Conservation (phyloP, 352 stramenopile genomes). For the Phytophthora lateralis region DNA sequence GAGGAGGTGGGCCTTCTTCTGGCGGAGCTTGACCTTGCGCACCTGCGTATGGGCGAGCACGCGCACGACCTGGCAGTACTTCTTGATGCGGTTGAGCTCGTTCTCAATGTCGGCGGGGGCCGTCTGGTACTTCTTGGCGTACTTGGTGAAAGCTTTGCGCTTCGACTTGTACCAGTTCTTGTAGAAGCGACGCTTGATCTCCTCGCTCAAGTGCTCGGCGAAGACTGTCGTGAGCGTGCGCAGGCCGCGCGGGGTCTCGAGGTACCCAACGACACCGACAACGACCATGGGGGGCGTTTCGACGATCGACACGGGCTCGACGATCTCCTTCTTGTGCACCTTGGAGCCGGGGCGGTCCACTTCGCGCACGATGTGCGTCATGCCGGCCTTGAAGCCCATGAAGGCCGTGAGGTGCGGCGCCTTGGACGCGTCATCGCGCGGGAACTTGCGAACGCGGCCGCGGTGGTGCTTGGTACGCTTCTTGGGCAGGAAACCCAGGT, state of each 20-base stretch:
- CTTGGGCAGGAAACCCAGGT: constrained; percentile 99
- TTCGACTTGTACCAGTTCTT: constrained; percentile 99
- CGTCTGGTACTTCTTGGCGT: constrained; percentile 99
- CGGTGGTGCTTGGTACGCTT: constrained; percentile 99
- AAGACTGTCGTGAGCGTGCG: constrained; percentile 99
- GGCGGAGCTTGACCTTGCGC: constrained; percentile 98
- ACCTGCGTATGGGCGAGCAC: constrained; percentile 99
- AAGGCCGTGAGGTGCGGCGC: constrained; percentile 99
- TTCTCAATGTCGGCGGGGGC: constrained; percentile 93
- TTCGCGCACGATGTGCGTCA: constrained; percentile 99
- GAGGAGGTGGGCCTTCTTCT: constrained; percentile 99
- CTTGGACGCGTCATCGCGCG: constrained; percentile 96
- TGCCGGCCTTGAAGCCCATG: constrained; percentile 99
- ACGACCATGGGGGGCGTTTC: constrained; percentile 99
- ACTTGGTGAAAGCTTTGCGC: constrained; percentile 99
- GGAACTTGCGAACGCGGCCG: constrained; percentile 99
- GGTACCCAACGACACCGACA: constrained; percentile 99
- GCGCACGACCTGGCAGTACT: constrained; percentile 99
- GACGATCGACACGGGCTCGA: constrained; percentile 99
- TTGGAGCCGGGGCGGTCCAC: constrained; percentile 99
- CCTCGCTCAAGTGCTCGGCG: constrained; percentile 98
- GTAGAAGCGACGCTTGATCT: constrained; percentile 99
- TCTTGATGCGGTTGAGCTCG: constrained; percentile 99
- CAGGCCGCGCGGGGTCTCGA: constrained; percentile 99
- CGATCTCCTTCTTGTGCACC: constrained; percentile 99